Evolutionary conservation across 2,329 filamentous ascomycete species (phyloP), one percentile per base, ranked within the genome.

Genomic region (Cordyceps farinosa): DNA sequence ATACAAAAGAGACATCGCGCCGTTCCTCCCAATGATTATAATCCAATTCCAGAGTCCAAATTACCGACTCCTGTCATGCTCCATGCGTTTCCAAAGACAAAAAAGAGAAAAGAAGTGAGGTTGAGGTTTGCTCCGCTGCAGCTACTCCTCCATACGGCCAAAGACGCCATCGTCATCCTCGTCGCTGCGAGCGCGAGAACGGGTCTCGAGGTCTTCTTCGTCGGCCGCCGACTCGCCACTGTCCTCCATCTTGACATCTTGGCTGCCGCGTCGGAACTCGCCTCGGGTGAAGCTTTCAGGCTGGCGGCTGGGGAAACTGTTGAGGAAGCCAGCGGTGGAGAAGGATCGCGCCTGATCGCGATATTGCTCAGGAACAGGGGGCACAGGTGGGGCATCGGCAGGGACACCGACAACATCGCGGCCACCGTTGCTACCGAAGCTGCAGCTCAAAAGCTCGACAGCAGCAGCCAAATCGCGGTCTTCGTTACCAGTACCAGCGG

Each of bases 111-210:
- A 67, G 62, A 22, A 22, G 22, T 22, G 22, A 22, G 22, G 22
- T 22, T 22, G 22, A 68, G 29, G 48, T 27, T 68, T 59, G 58
- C 64, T 66, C 66, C 68, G 62, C 67, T 67, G 67, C 48, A 11
- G 10, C 78, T 82, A 95, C 76, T 96, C 92, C 78, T 99, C 95
- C 94, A 98, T 98, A 69, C 87, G 87, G 63, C 93, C 93, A 80
- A 99, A 99, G 70, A 98, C 90, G 72, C 93, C 93, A 68, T 97
- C 93, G 68, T 98, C 94, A 66, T 96, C 92, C 70, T 97, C 93
- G 70, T 96, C 91, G 75, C 87, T 89, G 66, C 89, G 85, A 57
- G 85, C 84, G 62, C 85, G 83, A 56, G 81, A 84, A 62, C 79
- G 82, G 69, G 79, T 78, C 70, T 87, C 87, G 64, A 88, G 85